These are phyloP conservation scores for Boletus sensibilis DNA, from an alignment of 768 basidiomycete species.

Conservation along the genomic window DNA sequence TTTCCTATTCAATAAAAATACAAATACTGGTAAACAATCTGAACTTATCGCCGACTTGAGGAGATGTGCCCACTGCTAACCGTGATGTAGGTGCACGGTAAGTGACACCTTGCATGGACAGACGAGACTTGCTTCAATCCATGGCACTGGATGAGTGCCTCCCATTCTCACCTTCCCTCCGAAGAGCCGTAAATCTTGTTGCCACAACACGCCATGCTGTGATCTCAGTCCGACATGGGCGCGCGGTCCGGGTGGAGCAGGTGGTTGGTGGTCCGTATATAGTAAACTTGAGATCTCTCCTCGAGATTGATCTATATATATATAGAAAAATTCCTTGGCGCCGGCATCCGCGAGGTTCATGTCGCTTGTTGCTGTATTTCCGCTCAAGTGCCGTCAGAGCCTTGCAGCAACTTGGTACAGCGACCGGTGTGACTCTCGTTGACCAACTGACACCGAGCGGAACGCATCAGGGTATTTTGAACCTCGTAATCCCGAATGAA, in stretches of 20 bases:
- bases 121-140: not conserved
- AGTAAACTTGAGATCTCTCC: not conserved
- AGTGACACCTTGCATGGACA: not conserved
- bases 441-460: not conserved
- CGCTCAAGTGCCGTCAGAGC: conserved; percentile 26
- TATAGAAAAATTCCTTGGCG: not conserved
- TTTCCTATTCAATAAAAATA: too few relatives aligned
- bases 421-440: not conserved
- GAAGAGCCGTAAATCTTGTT: not conserved
- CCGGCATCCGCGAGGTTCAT: not conserved
- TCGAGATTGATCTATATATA: conserved; percentile 6
- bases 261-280: not conserved
- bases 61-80: too few relatives aligned
- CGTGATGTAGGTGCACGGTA: not conserved
- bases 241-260: not conserved
- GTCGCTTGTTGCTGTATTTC: conserved; percentile 18
- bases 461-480: not conserved
- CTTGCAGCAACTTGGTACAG: not conserved
- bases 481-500: not conserved
- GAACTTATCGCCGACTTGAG: not conserved
- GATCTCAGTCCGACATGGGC: not conserved
- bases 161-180: not conserved
- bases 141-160: not conserved
- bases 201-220: conserved; percentile 1
- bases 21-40: not conserved